Evolutionary conservation across 2,329 filamentous ascomycete genomes (phyloP), one percentile per base, ranked within the genome.

Genomic region (Acrocalymma vagum): DNA sequence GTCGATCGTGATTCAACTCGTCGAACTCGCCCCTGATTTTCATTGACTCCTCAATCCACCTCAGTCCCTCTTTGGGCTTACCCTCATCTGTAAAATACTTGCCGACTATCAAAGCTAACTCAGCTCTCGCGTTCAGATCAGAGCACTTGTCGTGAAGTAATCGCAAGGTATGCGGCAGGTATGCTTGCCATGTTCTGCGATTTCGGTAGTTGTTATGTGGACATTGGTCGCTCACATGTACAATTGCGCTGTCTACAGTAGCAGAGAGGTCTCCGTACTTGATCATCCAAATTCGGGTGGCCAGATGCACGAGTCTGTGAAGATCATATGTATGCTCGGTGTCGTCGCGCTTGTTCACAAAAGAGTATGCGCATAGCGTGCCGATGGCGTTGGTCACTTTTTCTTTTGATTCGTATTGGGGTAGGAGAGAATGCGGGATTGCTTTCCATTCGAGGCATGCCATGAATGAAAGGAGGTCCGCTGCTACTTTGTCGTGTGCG

Each of bases 391-490:
- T n/a, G n/a, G n/a, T n/a, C n/a, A n/a, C n/a, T n/a, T n/a, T n/a
- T n/a, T n/a, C n/a, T n/a, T n/a, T n/a, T n/a, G n/a, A n/a, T n/a
- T n/a, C n/a, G n/a, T n/a, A n/a, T n/a, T n/a, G n/a, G n/a, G 45
- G 48, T 15, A 52, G 26, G 11, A 52, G 14, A 15, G 48, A 45
- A 8, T 20, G 38, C 15, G 48, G 48, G 11, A 52, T 49, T 6
- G 41, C 33, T 31, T 49, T 52, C 35, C 45, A 47, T 20, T 45
- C 37, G 22, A 45, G 37, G 42, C 37, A 42, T 16, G 42, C 41
- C 23, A 45, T 45, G 18, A 74, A 73, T 0, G 53, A 57, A 0
- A 78, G 55, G 17, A 74, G 31, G 1, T 64, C 31, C n/a, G 66
- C 65, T 1, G 72, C 73, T 4, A 39, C 26, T 1, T 24, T 6